Evolutionary conservation across 2,329 filamentous ascomycete genomes (phyloP).

Genomic region (Metarhizium humberi): DNA sequence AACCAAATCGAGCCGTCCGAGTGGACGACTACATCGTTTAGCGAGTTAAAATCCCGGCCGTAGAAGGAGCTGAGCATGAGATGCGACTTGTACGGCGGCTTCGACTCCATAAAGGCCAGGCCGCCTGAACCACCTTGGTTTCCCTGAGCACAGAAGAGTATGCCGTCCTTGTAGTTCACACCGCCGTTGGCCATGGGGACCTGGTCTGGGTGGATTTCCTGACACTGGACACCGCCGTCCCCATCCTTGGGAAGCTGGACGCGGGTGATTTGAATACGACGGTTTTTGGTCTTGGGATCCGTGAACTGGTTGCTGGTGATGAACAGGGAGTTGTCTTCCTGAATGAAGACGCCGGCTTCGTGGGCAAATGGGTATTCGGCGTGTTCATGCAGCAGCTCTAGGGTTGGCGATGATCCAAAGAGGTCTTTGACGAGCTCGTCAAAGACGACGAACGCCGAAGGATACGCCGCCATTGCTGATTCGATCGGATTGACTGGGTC

Average conservation of each 20-base stretch:
- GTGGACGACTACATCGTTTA: slow-evolving; percentile 37
- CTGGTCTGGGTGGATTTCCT: slow-evolving; percentile 22
- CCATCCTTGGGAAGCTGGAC: slow-evolving; percentile 12
- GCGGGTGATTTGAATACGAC: slow-evolving; percentile 20
- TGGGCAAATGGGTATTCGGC: slow-evolving; percentile 36
- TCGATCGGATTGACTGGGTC: not conserved
- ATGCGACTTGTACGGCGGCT: slow-evolving; percentile 18
- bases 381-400: slow-evolving; percentile 29
- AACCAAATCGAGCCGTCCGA: slow-evolving; percentile 38
- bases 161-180: slow-evolving; percentile 31
- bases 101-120: slow-evolving; percentile 22
- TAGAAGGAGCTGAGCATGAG: slow-evolving; percentile 29
- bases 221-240: slow-evolving; percentile 12
- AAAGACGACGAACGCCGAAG: slow-evolving; percentile 2
- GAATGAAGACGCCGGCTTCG: slow-evolving; percentile 31
- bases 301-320: slow-evolving; percentile 24
- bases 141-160: slow-evolving; percentile 34
- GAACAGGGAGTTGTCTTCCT: slow-evolving; percentile 18
- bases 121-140: slow-evolving; percentile 14
- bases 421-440: slow-evolving; percentile 14
- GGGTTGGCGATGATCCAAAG: slow-evolving; percentile 22
- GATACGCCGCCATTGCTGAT: not conserved
- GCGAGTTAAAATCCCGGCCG: slow-evolving; percentile 36
- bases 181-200: slow-evolving; percentile 39
- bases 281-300: slow-evolving; percentile 11